Base-by-base conservation (phyloP, 345 rosid species). In the Garcia nutans region DNA sequence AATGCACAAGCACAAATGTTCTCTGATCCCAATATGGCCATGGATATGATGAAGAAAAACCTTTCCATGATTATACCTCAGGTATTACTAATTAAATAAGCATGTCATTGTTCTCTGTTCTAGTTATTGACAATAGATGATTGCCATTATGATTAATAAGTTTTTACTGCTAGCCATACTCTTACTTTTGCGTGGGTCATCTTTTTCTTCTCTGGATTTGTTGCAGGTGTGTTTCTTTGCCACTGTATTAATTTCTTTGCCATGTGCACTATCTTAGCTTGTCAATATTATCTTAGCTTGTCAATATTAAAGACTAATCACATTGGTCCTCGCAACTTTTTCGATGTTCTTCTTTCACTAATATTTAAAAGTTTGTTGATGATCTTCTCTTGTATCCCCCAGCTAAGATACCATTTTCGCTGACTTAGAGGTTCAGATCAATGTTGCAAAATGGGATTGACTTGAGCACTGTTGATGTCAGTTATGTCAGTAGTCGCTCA, bases 1-100 rank as follows among this genome's bases (percentile, higher is more conserved):
- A 96, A 96, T 81, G 77, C 98, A 4, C 99, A 96, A 83, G 99
- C 99, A 0, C 97, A 92, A 76, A 96, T 96, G 99, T 91, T 96
- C 78, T 96, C 99, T 78, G 99, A 96, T 84, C 99, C 98, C 20
- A 96, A 96, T 82, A 93, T 96, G 98, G 99, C 99, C 23, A 93
- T 93, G 99, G 99, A 93, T 77, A 96, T 96, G 97, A 93, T 96
- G 99, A 96, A 96, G 92, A 93, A 96, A 77, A 93, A 96, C 82
- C 97, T 96, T 76, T 96, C 99, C 0, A 93, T 96, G 99, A 93
- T 96, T 79, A 88, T 96, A 66, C 99, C 99, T 11, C 99, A 96
- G 98, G 98, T 96, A 71, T 15, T 10, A 24, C 31, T 57, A 11
- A 23, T 50, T 22, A 56, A 28, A 28, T 28, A 28, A 28, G 23